Evolutionary conservation across 139 green algal genomes (phyloP).

Genomic region (Microglena sp.): DNA sequence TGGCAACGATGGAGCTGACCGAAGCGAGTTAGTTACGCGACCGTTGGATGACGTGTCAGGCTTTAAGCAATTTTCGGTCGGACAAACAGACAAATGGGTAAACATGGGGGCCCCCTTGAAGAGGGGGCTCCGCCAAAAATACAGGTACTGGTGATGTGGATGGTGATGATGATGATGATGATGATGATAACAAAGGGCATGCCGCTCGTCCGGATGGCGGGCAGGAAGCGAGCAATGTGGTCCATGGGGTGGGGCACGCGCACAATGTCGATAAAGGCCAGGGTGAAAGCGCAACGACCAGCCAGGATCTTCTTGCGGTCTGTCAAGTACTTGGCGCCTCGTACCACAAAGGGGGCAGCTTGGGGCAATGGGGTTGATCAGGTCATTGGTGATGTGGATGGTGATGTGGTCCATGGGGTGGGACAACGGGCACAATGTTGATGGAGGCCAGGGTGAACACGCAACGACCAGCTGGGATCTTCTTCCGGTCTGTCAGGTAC

Average conservation of each 20-base stretch:
- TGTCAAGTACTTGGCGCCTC: conserved; percentile 41
- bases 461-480: conserved; percentile 31
- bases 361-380: conserved; percentile 1
- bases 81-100: no score
- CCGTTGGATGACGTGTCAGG: no score
- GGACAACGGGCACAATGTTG: conserved; percentile 31
- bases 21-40: no score
- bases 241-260: conserved; percentile 6
- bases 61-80: no score
- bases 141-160: conserved; percentile 32
- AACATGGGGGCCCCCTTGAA: no score
- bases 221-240: conserved; percentile 41
- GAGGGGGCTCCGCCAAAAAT: no score
- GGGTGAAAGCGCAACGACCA: conserved; percentile 11
- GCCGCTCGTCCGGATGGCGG: conserved; percentile 19
- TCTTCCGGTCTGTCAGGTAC: conserved; percentile 45
- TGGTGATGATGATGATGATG: conserved; percentile 46
- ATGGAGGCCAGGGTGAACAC: conserved; percentile 22
- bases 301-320: conserved; percentile 43
- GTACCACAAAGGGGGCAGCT: conserved; percentile 20
- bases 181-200: conserved; percentile 44
- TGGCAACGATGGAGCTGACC: no score
- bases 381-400: no score
- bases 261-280: conserved; percentile 41
- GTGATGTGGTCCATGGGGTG: conserved; percentile 14